Evolutionary conservation across 2,329 filamentous ascomycete species (phyloP).

Genomic region (Colletotrichum sidae): DNA sequence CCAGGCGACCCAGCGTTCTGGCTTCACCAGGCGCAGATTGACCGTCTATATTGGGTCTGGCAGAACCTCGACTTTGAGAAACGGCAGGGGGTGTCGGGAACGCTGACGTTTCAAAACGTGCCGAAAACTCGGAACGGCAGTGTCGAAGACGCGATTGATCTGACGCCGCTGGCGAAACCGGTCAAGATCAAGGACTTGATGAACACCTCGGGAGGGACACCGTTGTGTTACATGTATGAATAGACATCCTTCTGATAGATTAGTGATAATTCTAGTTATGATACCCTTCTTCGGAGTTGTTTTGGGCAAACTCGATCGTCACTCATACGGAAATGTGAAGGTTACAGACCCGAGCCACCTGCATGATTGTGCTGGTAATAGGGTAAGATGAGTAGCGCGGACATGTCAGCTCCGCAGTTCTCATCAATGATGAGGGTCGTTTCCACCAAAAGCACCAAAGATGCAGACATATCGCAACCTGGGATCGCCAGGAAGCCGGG

Average conservation of each 20-base stretch:
- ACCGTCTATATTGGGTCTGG: slow-evolving; percentile 62
- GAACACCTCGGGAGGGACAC: slow-evolving; percentile 53
- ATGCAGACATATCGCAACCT: no score
- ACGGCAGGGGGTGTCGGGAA: slow-evolving; percentile 53
- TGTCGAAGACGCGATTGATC: slow-evolving; percentile 50
- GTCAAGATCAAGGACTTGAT: slow-evolving; percentile 51
- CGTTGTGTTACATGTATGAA: slow-evolving; percentile 58
- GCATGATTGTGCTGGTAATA: no score
- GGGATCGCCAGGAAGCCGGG: no score
- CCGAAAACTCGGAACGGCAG: slow-evolving; percentile 55
- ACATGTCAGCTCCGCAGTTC: no score
- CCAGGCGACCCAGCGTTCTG: slow-evolving; percentile 60
- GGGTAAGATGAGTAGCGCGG: no score
- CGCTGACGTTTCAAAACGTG: slow-evolving; percentile 54
- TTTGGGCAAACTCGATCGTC: no score
- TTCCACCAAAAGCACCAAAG: no score
- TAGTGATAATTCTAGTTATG: neutral
- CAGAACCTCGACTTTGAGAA: slow-evolving; percentile 57
- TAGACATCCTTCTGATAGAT: neutral
- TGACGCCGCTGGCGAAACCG: slow-evolving; percentile 49
- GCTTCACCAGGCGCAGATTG: slow-evolving; percentile 59
- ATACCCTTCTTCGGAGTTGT: slow-evolving; percentile 3
- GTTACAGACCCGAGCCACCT: no score
- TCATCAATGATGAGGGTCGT: no score
- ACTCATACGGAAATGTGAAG: no score